These are phyloP conservation scores for Oryza glumipatula DNA, from an alignment of 176 grass and related monocot genomes.

Conservation along the genomic window DNA sequence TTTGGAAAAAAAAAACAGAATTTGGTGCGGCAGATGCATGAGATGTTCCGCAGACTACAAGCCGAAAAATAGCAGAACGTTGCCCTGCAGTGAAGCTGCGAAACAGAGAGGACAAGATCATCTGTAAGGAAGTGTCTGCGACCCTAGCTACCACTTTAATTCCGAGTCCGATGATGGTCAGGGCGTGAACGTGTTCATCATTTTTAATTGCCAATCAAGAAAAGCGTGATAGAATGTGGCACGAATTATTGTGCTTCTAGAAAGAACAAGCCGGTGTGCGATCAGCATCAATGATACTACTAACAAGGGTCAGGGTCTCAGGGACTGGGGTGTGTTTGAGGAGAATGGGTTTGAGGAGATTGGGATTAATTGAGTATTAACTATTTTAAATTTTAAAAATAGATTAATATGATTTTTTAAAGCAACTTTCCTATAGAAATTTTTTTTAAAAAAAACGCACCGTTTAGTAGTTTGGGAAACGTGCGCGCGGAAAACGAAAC, in stretches of 20 bases:
- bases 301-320: background rate
- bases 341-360: too few relatives aligned
- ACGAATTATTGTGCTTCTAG: background rate
- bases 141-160: background rate
- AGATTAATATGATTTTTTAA: too few relatives aligned
- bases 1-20: background rate
- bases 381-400: too few relatives aligned
- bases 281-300: background rate
- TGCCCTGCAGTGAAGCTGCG: background rate
- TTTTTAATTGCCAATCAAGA: background rate
- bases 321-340: too few relatives aligned
- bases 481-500: too few relatives aligned
- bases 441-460: too few relatives aligned
- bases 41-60: too few relatives aligned
- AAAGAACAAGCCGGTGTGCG: constrained; percentile 1
- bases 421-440: too few relatives aligned
- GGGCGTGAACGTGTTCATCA: background rate
- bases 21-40: background rate
- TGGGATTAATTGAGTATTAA: too few relatives aligned
- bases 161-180: background rate
- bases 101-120: background rate
- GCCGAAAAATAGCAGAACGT: background rate
- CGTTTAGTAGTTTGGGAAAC: too few relatives aligned
- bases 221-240: background rate
- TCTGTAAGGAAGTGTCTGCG: background rate